Conservation (phyloP, 495 filamentous ascomycete species). For the Pseudomonodictys pantanalensis region DNA sequence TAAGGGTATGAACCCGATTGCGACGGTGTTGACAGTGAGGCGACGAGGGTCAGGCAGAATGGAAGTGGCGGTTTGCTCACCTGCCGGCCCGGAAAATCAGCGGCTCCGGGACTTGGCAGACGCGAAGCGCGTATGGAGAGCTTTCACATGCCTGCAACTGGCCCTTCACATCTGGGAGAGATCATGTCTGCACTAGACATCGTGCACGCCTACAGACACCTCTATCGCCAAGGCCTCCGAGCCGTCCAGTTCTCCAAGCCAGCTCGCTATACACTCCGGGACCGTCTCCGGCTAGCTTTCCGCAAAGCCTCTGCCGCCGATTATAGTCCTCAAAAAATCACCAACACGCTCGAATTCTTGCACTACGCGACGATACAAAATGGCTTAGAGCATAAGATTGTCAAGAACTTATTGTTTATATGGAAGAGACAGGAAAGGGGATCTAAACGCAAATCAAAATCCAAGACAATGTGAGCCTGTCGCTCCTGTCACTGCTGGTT, state of each 20-base stretch:
- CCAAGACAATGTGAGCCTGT: not conserved
- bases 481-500: too few relatives aligned
- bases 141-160: too few relatives aligned
- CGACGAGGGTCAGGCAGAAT: too few relatives aligned
- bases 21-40: too few relatives aligned
- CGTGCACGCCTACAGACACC: conserved; percentile 71
- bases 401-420: conserved; percentile 69
- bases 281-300: conserved; percentile 68
- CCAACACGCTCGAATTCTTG: conserved; percentile 76
- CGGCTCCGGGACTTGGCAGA: too few relatives aligned
- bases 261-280: conserved; percentile 61
- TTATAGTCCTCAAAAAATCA: conserved; percentile 60
- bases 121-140: too few relatives aligned
- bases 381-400: conserved; percentile 75
- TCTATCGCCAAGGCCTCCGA: conserved; percentile 70
- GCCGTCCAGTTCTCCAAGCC: conserved; percentile 81
- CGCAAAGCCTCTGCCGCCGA: conserved; percentile 52
- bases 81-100: too few relatives aligned
- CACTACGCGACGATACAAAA: conserved; percentile 59
- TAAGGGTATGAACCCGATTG: too few relatives aligned
- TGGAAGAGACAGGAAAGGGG: conserved; percentile 48
- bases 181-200: conserved; percentile 49
- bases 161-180: conserved; percentile 25
- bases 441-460: not conserved
- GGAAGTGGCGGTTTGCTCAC: too few relatives aligned